Percentiles rank a stretch among this genome's conserved stretches.
phyloP scores from a whole-genome alignment of 2,329 filamentous ascomycete species.

The Epicoccum sorghinum region DNA sequence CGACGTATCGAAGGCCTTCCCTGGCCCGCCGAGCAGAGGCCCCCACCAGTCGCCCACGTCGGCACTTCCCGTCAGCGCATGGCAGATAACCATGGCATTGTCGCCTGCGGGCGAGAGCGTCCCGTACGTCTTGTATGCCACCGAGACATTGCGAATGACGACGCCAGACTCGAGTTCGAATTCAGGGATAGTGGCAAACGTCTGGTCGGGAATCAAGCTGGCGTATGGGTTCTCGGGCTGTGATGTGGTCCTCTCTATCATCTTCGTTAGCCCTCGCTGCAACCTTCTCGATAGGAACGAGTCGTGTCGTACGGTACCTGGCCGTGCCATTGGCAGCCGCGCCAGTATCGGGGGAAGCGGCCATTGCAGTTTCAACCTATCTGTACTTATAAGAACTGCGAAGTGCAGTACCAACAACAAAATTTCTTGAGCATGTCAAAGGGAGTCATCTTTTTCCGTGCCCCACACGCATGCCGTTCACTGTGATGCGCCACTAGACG shows the following conservation, averaged over 20 bases:
- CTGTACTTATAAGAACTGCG: conserved; percentile 2
- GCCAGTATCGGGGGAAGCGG: conserved; percentile 15
- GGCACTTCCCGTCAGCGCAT: conserved; percentile 83
- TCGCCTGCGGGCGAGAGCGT: conserved; percentile 61
- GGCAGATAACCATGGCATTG: conserved; percentile 74
- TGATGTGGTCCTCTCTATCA: conserved; percentile 47
- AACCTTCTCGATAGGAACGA: not conserved
- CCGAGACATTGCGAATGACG: conserved; percentile 74
- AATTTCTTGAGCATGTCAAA: conserved; percentile 27
- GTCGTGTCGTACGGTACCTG: conserved; percentile 29
- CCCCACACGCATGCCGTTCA: conserved; percentile 25
- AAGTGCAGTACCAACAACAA: conserved; percentile 17
- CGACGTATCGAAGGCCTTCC: conserved; percentile 79
- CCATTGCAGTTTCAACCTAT: conserved; percentile 23
- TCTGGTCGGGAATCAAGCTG: conserved; percentile 83
- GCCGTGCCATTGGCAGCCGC: conserved; percentile 28
- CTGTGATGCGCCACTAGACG: conserved; percentile 29
- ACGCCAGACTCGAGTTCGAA: conserved; percentile 95
- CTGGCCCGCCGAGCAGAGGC: conserved; percentile 76
- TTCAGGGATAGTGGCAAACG: conserved; percentile 82
- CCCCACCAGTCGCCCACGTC: conserved; percentile 92
- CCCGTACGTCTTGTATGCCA: conserved; percentile 69
- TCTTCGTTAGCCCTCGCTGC: not conserved
- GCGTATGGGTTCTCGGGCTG: conserved; percentile 94
- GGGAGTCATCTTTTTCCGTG: conserved; percentile 32